These are phyloP conservation scores for Bocquillonia castaneifolia DNA, from an alignment of 441 rosid genomes.

Conservation along the genomic window DNA sequence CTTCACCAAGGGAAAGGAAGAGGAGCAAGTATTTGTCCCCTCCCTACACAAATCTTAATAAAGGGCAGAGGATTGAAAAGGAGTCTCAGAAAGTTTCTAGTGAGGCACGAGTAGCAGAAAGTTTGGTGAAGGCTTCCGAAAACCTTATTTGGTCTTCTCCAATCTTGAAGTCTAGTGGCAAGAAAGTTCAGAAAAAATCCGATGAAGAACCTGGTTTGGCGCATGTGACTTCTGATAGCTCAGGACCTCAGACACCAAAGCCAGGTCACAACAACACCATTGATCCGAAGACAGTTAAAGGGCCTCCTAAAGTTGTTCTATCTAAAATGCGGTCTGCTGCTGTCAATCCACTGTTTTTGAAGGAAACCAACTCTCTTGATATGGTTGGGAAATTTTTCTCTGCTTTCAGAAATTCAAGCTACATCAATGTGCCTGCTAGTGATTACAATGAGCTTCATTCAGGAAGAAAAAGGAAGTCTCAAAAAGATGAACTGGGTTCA, in stretches of 20 bases:
- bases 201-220: constrained; percentile 27
- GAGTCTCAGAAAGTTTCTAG: constrained; percentile 35
- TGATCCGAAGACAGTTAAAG: constrained; percentile 39
- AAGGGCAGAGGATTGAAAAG: constrained; percentile 32
- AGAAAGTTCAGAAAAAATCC: constrained; percentile 22
- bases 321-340: constrained; percentile 50
- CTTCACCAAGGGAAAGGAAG: constrained; percentile 61
- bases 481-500: constrained; percentile 20
- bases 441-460: constrained; percentile 29
- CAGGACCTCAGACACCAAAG: constrained; percentile 27
- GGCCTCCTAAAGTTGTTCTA: constrained; percentile 41
- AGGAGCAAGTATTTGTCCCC: constrained; percentile 81
- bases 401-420: constrained; percentile 55
- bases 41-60: constrained; percentile 50
- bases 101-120: constrained; percentile 33
- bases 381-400: constrained; percentile 52
- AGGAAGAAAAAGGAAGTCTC: constrained; percentile 38
- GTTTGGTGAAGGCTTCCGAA: constrained; percentile 27
- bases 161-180: constrained; percentile 1
- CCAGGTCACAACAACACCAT: constrained; percentile 24
- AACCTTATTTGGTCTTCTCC: constrained; percentile 13
- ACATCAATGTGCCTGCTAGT: constrained; percentile 33
- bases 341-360: constrained; percentile 36
- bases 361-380: constrained; percentile 35
- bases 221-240: constrained; percentile 24